Base-by-base conservation (phyloP, 345 rosid genomes). In the Trapa bicornis region DNA sequence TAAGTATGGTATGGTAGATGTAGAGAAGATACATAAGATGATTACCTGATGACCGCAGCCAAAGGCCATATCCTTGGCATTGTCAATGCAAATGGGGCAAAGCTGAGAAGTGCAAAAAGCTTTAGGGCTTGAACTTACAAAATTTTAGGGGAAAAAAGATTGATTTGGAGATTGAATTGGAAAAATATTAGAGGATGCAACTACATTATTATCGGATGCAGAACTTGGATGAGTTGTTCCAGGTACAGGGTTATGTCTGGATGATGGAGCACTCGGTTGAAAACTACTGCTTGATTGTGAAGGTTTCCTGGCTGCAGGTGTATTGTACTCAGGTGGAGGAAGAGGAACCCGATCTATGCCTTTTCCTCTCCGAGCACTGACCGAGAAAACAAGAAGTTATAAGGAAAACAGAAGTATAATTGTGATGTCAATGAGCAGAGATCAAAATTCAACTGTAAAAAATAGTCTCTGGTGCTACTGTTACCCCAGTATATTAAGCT, bases 21-120 rank as follows among this genome's bases (percentile, higher is more conserved):
- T 9, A 36, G 43, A 37, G 22, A 32, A 29, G 29, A 47, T n/a
- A 15, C 0, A n/a, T 1, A 9, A 38, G 37, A 16, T 36, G 4
- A 36, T 72, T 81, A 87, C 93, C 93, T 87, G 93, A 78, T 87
- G 93, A 47, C 93, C 93, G 39, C 93, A 87, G 37, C 89, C 87
- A 29, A 87, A 87, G 70, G 93, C 93, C 93, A 87, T 85, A 71
- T 87, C 80, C 73, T 85, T 87, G 3, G 57, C 77, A 71, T 83
- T 77, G 42, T 80, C 74, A 41, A 87, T 77, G 77, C 93, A 87
- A 69, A 87, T 80, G 50, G 87, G 88, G 65, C 93, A 87, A 67
- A 75, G 74, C 93, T 87, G 80, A 36, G 63, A 61, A 42, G 67
- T 56, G 7, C 1, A 39, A 4, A 66, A 41, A 41, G 43, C 37